These are phyloP conservation scores for Pseudogymnoascus sp. DNA, from an alignment of 2,329 filamentous ascomycete species.

Conservation along the genomic window DNA sequence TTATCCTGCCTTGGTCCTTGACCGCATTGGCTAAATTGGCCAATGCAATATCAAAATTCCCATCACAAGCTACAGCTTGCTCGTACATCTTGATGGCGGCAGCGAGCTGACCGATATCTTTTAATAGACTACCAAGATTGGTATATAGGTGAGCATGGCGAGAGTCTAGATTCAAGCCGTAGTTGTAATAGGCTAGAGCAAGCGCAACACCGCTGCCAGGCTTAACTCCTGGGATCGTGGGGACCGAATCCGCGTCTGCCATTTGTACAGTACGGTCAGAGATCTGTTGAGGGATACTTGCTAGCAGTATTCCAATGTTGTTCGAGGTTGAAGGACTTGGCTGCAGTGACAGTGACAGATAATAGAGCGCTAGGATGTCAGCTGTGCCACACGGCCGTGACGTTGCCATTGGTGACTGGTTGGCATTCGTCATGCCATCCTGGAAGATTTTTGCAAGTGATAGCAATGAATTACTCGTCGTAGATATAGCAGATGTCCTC, in stretches of 20 bases:
- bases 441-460: slow-evolving; percentile 97
- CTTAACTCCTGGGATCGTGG: slow-evolving; percentile 65
- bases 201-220: slow-evolving; percentile 83
- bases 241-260: slow-evolving; percentile 30
- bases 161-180: slow-evolving; percentile 77
- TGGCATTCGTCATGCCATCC: slow-evolving; percentile 79
- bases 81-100: slow-evolving; percentile 97
- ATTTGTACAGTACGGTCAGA: slow-evolving; percentile 30
- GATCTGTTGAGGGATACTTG: slow-evolving; percentile 72
- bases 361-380: slow-evolving; percentile 91
- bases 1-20: slow-evolving; percentile 89
- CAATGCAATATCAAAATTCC: slow-evolving; percentile 91
- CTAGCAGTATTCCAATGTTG: slow-evolving; percentile 95
- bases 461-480: slow-evolving; percentile 89
- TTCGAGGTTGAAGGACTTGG: slow-evolving; percentile 97
- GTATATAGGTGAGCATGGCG: slow-evolving; percentile 95
- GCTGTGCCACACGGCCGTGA: slow-evolving; percentile 69
- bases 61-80: slow-evolving; percentile 83
- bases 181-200: slow-evolving; percentile 90
- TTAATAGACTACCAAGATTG: slow-evolving; percentile 88
- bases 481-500: slow-evolving; percentile 75
- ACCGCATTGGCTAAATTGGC: slow-evolving; percentile 96
- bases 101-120: slow-evolving; percentile 89
- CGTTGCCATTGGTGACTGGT: slow-evolving; percentile 41
- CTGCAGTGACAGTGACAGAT: slow-evolving; percentile 86